Conservation (phyloP, 176 grass and related monocot genomes). For the Thinopyrum elongatum region DNA sequence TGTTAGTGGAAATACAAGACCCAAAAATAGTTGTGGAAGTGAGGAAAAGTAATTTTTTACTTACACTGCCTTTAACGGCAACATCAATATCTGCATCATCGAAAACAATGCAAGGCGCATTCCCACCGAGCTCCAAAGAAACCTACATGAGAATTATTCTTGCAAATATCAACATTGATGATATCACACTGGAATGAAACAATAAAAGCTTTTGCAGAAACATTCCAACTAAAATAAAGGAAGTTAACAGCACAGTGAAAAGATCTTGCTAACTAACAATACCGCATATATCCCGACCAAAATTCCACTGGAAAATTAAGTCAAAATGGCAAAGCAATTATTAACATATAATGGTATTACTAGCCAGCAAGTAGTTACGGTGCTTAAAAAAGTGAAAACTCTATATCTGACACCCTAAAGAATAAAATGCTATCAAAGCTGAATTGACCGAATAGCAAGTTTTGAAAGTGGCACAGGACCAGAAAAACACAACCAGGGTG, state of each 20-base stretch:
- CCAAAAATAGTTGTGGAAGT: neutral
- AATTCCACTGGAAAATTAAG: constrained; percentile 9
- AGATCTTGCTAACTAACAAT: neutral
- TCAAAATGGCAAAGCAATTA: neutral
- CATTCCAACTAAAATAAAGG: neutral
- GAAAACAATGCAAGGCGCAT: constrained; percentile 97
- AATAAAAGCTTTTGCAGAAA: neutral
- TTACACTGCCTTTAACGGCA: constrained; percentile 92
- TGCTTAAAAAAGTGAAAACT: constrained; percentile 12
- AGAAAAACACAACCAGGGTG: neutral
- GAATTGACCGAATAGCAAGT: neutral
- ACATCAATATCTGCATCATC: constrained; percentile 98
- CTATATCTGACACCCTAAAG: neutral
- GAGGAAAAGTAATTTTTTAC: constrained; percentile 22
- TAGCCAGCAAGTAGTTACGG: neutral
- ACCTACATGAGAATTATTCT: constrained; percentile 53
- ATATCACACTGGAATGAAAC: neutral
- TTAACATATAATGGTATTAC: constrained; percentile 3
- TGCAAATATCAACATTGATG: constrained; percentile 18
- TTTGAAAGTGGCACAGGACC: neutral
- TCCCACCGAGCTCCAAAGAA: constrained; percentile 98
- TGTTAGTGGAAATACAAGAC: neutral
- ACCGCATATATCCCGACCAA: neutral
- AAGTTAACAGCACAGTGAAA: neutral
- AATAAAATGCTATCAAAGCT: neutral